Conservation (phyloP, 495 filamentous ascomycete species). For the Aspergillus incahuasiensis region DNA sequence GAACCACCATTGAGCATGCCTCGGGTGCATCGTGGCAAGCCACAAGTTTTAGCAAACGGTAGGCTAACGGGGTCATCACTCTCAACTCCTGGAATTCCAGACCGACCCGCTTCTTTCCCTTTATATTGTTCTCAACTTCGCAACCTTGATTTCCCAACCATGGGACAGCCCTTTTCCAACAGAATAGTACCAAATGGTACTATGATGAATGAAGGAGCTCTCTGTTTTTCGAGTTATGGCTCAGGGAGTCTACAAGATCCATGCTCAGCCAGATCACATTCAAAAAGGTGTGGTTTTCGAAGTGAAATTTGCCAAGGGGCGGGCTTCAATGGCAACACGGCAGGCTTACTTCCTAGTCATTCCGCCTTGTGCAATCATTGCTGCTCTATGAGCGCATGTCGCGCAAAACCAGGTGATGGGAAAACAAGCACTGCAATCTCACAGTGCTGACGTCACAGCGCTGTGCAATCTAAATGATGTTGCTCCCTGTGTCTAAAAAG, state of each 20-base stretch:
- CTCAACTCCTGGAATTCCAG: not conserved
- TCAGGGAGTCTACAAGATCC: not conserved
- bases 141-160: conserved; percentile 1
- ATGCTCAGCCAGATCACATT: not conserved
- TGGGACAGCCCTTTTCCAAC: not conserved
- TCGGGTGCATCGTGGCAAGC: conserved; percentile 14
- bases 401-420: not conserved
- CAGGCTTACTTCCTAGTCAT: not conserved
- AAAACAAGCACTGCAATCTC: not conserved
- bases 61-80: conserved; percentile 13
- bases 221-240: not conserved
- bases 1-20: conserved; percentile 7
- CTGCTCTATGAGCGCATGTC: not conserved
- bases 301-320: not conserved
- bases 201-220: not conserved
- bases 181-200: not conserved
- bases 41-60: not conserved
- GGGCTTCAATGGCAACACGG: not conserved
- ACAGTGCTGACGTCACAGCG: not conserved
- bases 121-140: conserved; percentile 16
- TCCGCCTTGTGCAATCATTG: not conserved
- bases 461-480: not conserved
- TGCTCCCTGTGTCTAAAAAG: not conserved
- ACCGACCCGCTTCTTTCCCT: conserved; percentile 1
- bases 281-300: not conserved